phyloP scores from a whole-genome alignment of 2,329 filamentous ascomycete genomes.

The Arthrobotrys musiformis region DNA sequence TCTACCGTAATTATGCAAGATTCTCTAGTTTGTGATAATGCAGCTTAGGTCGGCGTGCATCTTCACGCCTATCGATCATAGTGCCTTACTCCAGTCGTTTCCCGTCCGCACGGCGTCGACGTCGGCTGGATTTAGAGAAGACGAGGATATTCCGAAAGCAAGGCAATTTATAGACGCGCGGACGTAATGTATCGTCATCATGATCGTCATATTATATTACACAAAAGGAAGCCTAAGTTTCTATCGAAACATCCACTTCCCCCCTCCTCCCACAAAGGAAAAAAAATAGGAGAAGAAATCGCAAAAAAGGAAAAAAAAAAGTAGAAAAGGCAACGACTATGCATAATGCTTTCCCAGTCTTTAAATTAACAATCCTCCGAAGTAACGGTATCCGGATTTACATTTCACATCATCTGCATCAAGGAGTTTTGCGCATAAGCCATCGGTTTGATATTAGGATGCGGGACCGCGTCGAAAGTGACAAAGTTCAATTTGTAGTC shows the following conservation, averaged over 20 bases:
- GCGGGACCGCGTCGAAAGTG: constrained; percentile 95
- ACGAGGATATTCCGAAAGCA: not conserved
- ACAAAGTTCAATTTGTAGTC: constrained; percentile 92
- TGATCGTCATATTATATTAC: constrained; percentile 3
- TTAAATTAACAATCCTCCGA: too few relatives aligned
- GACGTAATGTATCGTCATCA: not conserved
- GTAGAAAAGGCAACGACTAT: too few relatives aligned
- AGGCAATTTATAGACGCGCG: not conserved
- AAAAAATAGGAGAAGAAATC: not conserved
- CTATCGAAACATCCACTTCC: not conserved
- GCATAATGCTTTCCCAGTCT: not conserved
- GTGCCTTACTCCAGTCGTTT: too few relatives aligned
- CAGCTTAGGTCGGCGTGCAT: too few relatives aligned
- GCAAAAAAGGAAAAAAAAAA: not conserved
- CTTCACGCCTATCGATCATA: too few relatives aligned
- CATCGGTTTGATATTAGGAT: constrained; percentile 96
- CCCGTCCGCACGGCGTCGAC: too few relatives aligned
- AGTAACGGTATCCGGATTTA: too few relatives aligned
- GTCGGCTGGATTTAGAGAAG: not conserved
- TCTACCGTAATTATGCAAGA: too few relatives aligned
- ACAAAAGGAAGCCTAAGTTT: not conserved
- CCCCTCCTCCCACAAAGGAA: not conserved
- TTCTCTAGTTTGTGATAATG: too few relatives aligned
- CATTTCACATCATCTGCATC: constrained; percentile 60
- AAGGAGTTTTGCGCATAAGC: constrained; percentile 64